Evolutionary conservation across 176 grass and related monocot genomes (phyloP), one percentile per base, ranked within the genome.

Genomic region (Eragrostis curvula): DNA sequence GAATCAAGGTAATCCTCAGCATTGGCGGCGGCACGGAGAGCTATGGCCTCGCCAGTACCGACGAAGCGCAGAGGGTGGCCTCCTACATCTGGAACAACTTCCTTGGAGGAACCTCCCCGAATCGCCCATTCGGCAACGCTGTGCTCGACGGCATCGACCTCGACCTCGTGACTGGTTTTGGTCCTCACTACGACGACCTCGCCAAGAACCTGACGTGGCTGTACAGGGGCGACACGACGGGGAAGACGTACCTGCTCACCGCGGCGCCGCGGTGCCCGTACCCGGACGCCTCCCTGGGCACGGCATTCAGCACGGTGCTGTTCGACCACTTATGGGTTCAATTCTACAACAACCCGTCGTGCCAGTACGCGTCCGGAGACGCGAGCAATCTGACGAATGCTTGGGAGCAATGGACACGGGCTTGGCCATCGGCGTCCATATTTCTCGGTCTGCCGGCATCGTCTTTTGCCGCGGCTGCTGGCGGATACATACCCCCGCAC

Each of bases 131-230:
- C 48, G 93, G 90, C 42, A 14, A 32, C 43, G 93, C 93, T 32
- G 70, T 88, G 14, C 93, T 96, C 20, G 90, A 96, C 63, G 93
- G 87, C 64, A 57, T 96, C 56, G 88, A 92, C 79, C 81, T 96
- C 83, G 82, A 96, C 75, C n/a, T n/a, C n/a, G n/a, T n/a, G n/a
- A n/a, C n/a, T n/a, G n/a, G n/a, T n/a, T n/a, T n/a, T n/a, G n/a
- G n/a, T n/a, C n/a, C n/a, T n/a, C n/a, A n/a, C n/a, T n/a, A n/a
- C n/a, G n/a, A n/a, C n/a, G n/a, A n/a, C n/a, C n/a, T n/a, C n/a
- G n/a, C n/a, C n/a, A n/a, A n/a, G n/a, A n/a, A n/a, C n/a, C n/a
- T n/a, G n/a, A n/a, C n/a, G n/a, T n/a, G n/a, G n/a, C n/a, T n/a
- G n/a, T n/a, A n/a, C n/a, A n/a, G n/a, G n/a, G n/a, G n/a, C n/a